These are phyloP conservation scores for Rhododendron simsii DNA, from an alignment of 148 eudicot genomes.

Conservation along the genomic window DNA sequence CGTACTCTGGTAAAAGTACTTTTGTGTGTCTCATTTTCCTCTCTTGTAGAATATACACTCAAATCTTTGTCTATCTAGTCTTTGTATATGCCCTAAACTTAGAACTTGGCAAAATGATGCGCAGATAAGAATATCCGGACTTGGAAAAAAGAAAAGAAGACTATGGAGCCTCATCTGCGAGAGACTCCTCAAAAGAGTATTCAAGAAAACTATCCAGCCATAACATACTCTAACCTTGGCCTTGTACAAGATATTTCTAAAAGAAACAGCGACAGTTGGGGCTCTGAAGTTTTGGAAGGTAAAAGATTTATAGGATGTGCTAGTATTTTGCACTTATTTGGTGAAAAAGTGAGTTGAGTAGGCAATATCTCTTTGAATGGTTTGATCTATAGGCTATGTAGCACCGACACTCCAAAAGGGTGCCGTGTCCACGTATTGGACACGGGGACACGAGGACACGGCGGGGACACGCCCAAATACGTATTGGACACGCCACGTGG, in stretches of 20 bases:
- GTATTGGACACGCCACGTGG: too few species aligned
- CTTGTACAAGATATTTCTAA: slow-evolving; percentile 14
- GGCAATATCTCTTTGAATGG: not conserved
- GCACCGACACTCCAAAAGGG: too few species aligned
- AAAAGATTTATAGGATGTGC: slow-evolving; percentile 6
- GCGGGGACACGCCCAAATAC: too few species aligned
- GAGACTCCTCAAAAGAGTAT: slow-evolving; percentile 10
- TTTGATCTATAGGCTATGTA: slow-evolving; percentile 10
- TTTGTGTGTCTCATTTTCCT: not conserved
- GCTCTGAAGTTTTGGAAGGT: slow-evolving; percentile 34
- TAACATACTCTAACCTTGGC: slow-evolving; percentile 9
- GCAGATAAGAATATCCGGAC: slow-evolving; percentile 23
- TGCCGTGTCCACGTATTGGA: too few species aligned
- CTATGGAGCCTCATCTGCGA: slow-evolving; percentile 19
- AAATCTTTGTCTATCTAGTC: not conserved
- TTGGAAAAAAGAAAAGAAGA: slow-evolving; percentile 23
- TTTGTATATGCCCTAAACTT: not conserved
- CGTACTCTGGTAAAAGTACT: slow-evolving; percentile 17
- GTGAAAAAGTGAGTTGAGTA: not conserved
- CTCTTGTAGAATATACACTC: not conserved
- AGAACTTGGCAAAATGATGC: slow-evolving; percentile 7
- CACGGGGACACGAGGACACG: too few species aligned
- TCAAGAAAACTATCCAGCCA: not conserved
- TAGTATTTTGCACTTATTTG: not conserved
- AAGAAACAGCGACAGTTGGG: slow-evolving; percentile 12